phyloP scores from a whole-genome alignment of 257 asterid genomes.

The Jacaranda copaia region DNA sequence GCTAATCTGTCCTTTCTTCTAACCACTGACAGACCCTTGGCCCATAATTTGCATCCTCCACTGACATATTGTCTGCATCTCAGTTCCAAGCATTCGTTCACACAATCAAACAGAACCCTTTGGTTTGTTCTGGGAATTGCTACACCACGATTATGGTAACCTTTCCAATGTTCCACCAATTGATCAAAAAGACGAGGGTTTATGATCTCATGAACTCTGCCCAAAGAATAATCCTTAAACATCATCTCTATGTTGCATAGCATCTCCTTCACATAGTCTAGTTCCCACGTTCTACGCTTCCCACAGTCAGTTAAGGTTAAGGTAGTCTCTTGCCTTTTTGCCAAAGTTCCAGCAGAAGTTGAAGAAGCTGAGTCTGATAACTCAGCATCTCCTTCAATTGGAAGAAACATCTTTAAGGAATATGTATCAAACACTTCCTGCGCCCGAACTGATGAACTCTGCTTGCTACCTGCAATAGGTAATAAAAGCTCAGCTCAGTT shows the following conservation, averaged over 20 bases:
- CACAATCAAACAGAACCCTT: conserved; percentile 72
- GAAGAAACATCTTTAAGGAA: conserved; percentile 46
- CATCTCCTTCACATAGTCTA: conserved; percentile 73
- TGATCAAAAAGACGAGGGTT: conserved; percentile 60
- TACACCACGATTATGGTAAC: conserved; percentile 33
- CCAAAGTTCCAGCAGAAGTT: conserved; percentile 31
- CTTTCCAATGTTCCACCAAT: conserved; percentile 55
- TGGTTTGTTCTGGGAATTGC: conserved; percentile 45
- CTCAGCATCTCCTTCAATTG: conserved; percentile 60
- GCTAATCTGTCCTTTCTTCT: conserved; percentile 66
- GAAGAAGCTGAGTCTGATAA: conserved; percentile 91
- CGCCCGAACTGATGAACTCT: conserved; percentile 63
- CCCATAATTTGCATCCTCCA: conserved; percentile 68
- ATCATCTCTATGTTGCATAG: conserved; percentile 56
- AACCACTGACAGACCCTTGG: conserved; percentile 55
- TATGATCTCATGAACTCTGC: conserved; percentile 52
- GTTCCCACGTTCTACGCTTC: conserved; percentile 48
- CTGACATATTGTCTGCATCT: conserved; percentile 55
- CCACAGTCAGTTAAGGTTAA: conserved; percentile 10
- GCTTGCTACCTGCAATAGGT: conserved; percentile 66
- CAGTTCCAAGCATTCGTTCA: conserved; percentile 65
- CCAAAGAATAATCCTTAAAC: conserved; percentile 69
- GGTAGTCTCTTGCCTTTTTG: conserved; percentile 31
- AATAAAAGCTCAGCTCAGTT: conserved; percentile 2
- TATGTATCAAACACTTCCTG: conserved; percentile 54